Percentiles rank a stretch among this genome's conserved stretches.
Evolutionary conservation across 2,329 filamentous ascomycete genomes (phyloP).

Genomic region (Colletotrichum spinosum): DNA sequence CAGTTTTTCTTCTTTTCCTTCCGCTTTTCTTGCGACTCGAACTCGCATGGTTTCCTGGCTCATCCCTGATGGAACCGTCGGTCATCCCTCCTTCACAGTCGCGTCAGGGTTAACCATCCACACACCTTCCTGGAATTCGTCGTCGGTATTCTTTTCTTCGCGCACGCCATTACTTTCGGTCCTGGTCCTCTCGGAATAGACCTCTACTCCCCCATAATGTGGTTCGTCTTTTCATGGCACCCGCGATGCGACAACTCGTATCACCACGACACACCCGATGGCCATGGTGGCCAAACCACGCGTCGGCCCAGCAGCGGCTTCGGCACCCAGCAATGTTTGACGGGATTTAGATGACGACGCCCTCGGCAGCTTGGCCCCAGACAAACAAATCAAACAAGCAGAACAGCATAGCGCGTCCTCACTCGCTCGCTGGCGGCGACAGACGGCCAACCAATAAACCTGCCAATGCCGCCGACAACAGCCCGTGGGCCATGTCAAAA

Average conservation of each 20-base stretch:
- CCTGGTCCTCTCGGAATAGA: slow-evolving; percentile 1
- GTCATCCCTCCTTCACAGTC: slow-evolving; percentile 22
- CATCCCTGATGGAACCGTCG: slow-evolving; percentile 25
- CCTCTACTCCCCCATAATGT: too few relatives aligned
- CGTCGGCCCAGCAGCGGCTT: slow-evolving; percentile 8
- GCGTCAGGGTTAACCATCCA: slow-evolving; percentile 25
- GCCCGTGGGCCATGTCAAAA: slow-evolving; percentile 15
- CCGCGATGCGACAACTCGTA: slow-evolving; percentile 5
- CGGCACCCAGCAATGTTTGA: slow-evolving; percentile 10
- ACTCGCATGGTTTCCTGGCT: slow-evolving; percentile 18
- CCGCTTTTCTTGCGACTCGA: slow-evolving; percentile 9
- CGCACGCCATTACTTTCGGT: background rate
- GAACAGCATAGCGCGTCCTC: slow-evolving; percentile 15
- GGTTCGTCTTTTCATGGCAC: too few relatives aligned
- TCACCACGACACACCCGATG: background rate
- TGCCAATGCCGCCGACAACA: slow-evolving; percentile 18
- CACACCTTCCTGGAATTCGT: slow-evolving; percentile 1
- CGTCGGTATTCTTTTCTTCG: background rate
- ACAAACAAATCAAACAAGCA: slow-evolving; percentile 10
- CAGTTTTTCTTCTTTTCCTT: slow-evolving; percentile 11
- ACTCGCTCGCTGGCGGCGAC: slow-evolving; percentile 8
- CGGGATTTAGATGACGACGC: slow-evolving; percentile 15
- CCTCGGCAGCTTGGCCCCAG: slow-evolving; percentile 1
- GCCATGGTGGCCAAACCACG: slow-evolving; percentile 11
- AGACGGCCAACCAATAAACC: slow-evolving; percentile 9